Base-by-base conservation (phyloP, 75 land plant species). In the Adiantum capillusveneris region DNA sequence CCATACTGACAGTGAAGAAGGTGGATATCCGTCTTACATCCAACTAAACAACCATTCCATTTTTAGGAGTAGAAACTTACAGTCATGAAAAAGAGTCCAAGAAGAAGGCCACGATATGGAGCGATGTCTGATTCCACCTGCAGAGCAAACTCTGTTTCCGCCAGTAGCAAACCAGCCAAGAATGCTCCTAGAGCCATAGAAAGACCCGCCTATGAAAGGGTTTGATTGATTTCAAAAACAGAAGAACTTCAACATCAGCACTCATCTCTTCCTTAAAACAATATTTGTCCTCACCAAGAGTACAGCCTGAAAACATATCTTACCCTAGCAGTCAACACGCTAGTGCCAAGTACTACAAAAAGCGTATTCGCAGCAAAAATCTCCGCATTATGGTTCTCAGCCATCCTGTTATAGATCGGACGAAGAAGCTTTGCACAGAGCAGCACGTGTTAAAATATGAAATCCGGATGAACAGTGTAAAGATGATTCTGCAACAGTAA, bases 121-220 rank as follows among this genome's bases (percentile, higher is more conserved):
- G 98, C 98, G 69, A 93, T 93, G 75, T 93, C 98, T 0, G 98
- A 93, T 68, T 93, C 98, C 65, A 93, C 90, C 62, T 93, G 98
- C 55, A 93, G 65, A 31, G 98, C 88, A 68, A 85, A 93, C 63
- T 93, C 98, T 29, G 98, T 93, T 63, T 93, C 98, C 43, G 98
- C 95, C 36, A 93, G 82, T 41, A 93, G 83, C 49, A 93, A 67
- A 63, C 98, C 98, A 59, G 98, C 98, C 65, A 93, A 62, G 74
- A 93, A 93, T 34, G 98, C 98, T 61, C 98, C 98, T 53, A 93
- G 63, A 18, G 98, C 98, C 98, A 93, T 93, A 26, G 98, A 93
- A 52, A 93, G 84, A 12, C 98, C 98, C 65, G 96, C 90, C 98
- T 93, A 41, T 41, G 14, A 41, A 41, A 41, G 14, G 43, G 14